These are phyloP conservation scores for Ceratocystis diversiconidia DNA, from an alignment of 2,329 filamentous ascomycete genomes.

Conservation along the genomic window DNA sequence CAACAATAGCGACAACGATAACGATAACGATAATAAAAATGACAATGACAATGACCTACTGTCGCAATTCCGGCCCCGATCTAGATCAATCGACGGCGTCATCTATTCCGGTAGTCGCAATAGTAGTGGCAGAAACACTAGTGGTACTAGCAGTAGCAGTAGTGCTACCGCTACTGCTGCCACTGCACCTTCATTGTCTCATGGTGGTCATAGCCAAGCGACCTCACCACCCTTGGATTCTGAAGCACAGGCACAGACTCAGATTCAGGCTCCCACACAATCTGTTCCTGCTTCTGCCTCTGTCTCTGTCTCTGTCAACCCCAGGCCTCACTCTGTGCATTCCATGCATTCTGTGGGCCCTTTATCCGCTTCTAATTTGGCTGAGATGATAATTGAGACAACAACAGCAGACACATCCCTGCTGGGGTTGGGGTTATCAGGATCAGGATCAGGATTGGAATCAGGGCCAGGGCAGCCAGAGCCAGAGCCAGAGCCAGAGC, in stretches of 20 bases:
- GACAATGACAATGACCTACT: too few relatives aligned
- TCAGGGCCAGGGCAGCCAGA: not conserved
- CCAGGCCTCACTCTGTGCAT: not conserved
- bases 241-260: not conserved
- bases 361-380: slow-evolving; percentile 6
- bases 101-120: too few relatives aligned
- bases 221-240: not conserved
- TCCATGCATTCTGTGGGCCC: not conserved
- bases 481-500: not conserved
- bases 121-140: too few relatives aligned
- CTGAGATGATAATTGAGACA: slow-evolving; percentile 4
- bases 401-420: slow-evolving; percentile 3
- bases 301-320: slow-evolving; percentile 10
- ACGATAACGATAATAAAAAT: too few relatives aligned
- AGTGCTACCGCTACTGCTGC: too few relatives aligned
- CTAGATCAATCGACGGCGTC: too few relatives aligned
- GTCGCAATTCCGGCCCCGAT: too few relatives aligned
- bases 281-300: slow-evolving; percentile 5
- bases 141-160: too few relatives aligned
- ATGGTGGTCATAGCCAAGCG: not conserved
- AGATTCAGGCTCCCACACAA: not conserved
- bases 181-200: too few relatives aligned
- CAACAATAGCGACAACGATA: not conserved
- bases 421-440: not conserved
- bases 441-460: not conserved